These are phyloP conservation scores for Penicillium flavigenum DNA, from an alignment of 495 filamentous ascomycete species.

Conservation along the genomic window DNA sequence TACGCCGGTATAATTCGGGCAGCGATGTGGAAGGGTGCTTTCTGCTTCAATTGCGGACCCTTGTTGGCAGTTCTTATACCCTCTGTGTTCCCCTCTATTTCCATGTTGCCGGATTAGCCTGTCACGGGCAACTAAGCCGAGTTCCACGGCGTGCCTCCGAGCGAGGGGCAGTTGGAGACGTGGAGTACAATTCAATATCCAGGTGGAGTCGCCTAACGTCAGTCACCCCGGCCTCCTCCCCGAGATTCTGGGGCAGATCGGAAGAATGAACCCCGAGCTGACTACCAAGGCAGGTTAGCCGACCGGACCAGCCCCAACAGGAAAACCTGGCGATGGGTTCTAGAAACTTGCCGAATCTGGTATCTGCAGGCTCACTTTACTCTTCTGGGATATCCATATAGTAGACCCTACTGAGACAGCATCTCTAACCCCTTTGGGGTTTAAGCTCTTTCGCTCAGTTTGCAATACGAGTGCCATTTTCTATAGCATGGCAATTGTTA, in stretches of 20 bases:
- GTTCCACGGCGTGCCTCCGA: conserved; percentile 5
- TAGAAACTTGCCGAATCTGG: conserved; percentile 2
- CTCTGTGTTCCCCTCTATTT: neutral
- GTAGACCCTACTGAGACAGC: too few relatives aligned
- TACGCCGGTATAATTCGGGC: neutral
- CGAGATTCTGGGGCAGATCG: conserved; percentile 12
- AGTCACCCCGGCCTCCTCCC: conserved; percentile 13
- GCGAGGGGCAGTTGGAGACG: conserved; percentile 11
- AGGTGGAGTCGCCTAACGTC: conserved; percentile 7
- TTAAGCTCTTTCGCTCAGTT: too few relatives aligned
- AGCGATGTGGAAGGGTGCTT: neutral
- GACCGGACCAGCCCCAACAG: conserved; percentile 7
- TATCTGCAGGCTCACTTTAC: conserved; percentile 4
- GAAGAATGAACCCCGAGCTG: conserved; percentile 4
- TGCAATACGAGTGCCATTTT: too few relatives aligned
- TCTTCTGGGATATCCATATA: neutral
- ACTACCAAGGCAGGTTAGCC: conserved; percentile 15
- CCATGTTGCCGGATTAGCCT: conserved; percentile 4
- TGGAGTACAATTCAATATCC: conserved; percentile 7
- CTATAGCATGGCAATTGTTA: too few relatives aligned
- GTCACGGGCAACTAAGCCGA: conserved; percentile 6
- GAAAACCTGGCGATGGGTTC: conserved; percentile 10
- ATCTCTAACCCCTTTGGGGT: too few relatives aligned
- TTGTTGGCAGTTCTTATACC: neutral
- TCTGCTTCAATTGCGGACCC: neutral